Conservation (phyloP, 2,329 filamentous ascomycete genomes). For the Colletotrichum sublineola region DNA sequence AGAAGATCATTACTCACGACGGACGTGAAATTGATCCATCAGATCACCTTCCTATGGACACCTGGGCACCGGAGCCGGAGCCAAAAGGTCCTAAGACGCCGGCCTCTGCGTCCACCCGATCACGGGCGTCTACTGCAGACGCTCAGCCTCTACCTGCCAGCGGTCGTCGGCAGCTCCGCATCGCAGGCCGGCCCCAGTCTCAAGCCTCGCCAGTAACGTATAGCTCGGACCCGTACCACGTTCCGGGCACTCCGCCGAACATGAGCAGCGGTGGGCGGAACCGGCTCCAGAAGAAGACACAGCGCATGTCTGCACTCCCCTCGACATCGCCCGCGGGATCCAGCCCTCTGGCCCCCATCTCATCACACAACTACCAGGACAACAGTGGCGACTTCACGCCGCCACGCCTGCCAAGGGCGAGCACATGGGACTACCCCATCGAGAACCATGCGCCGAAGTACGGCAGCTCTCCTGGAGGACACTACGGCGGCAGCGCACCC, state of each 20-base stretch:
- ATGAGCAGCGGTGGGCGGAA: slow-evolving; percentile 62
- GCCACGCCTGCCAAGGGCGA: slow-evolving; percentile 59
- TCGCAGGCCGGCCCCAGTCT: slow-evolving; percentile 64
- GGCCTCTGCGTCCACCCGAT: slow-evolving; percentile 44
- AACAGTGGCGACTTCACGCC: slow-evolving; percentile 57
- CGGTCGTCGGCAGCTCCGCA: slow-evolving; percentile 65
- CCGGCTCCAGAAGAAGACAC: slow-evolving; percentile 74
- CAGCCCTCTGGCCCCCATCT: slow-evolving; percentile 66
- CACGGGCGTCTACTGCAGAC: slow-evolving; percentile 63
- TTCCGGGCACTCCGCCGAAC: slow-evolving; percentile 50
- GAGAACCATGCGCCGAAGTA: slow-evolving; percentile 65
- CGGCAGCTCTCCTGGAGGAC: slow-evolving; percentile 46
- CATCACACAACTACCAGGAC: slow-evolving; percentile 65
- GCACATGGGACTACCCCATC: slow-evolving; percentile 66
- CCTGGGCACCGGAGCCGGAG: slow-evolving; percentile 83
- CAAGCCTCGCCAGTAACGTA: slow-evolving; percentile 54
- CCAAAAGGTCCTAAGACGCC: slow-evolving; percentile 53
- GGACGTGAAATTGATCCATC: slow-evolving; percentile 84
- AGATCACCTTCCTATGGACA: slow-evolving; percentile 82
- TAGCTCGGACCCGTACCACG: slow-evolving; percentile 47
- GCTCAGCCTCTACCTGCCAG: slow-evolving; percentile 65
- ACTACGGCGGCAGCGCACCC: slow-evolving; percentile 55
- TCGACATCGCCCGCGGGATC: slow-evolving; percentile 54
- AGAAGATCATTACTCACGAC: slow-evolving; percentile 81
- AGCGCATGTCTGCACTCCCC: slow-evolving; percentile 59